These are phyloP conservation scores for Mimosa pudica DNA, from an alignment of 306 rosid genomes.

Conservation along the genomic window DNA sequence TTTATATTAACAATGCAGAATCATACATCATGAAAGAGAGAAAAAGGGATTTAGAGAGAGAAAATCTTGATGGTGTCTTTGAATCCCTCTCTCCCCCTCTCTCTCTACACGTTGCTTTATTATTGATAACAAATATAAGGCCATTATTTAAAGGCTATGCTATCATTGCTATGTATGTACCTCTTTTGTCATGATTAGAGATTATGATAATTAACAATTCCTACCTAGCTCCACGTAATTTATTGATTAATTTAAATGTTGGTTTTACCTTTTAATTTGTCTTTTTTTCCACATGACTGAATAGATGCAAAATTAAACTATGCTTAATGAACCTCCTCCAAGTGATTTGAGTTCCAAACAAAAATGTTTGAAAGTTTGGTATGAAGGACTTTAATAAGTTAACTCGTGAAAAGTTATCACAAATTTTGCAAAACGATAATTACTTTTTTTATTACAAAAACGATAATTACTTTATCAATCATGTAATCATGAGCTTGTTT, in stretches of 20 bases:
- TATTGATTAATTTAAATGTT: neutral
- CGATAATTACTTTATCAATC: neutral
- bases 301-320: neutral
- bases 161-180: slow-evolving; percentile 27
- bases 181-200: slow-evolving; percentile 44
- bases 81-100: slow-evolving; percentile 5
- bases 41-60: slow-evolving; percentile 30
- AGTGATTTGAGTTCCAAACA: neutral
- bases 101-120: slow-evolving; percentile 30
- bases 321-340: neutral
- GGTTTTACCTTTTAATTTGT: neutral
- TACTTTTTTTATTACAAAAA: neutral
- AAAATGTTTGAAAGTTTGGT: neutral
- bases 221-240: neutral
- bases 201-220: slow-evolving; percentile 32
- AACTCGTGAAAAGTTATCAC: neutral
- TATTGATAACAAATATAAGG: slow-evolving; percentile 48
- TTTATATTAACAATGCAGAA: slow-evolving; percentile 36
- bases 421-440: neutral
- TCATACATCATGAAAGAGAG: slow-evolving; percentile 12
- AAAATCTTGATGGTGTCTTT: slow-evolving; percentile 34
- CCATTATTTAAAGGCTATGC: slow-evolving; percentile 42
- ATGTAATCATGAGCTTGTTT: neutral
- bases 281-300: neutral
- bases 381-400: neutral